Base-by-base conservation (phyloP, 2,329 filamentous ascomycete genomes). In the Ustulina deusta region DNA sequence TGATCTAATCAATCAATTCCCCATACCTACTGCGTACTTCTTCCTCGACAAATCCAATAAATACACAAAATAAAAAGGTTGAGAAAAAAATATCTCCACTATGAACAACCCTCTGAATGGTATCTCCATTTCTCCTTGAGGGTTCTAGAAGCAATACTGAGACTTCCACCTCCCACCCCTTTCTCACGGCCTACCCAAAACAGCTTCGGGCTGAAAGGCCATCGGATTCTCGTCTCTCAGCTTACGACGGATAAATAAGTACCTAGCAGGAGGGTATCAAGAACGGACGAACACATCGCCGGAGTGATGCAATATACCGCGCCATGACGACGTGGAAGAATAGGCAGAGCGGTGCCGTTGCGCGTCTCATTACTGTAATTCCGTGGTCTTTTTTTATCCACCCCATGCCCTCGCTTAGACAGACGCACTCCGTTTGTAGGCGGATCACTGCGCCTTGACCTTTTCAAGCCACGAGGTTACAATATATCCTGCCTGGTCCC, bases 71-170 rank as follows among this genome's bases (percentile, higher is more conserved):
- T n/a, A n/a, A n/a, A n/a, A 49, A 7, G 6, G 17, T 3, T 6
- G 40, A 44, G 15, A 13, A 44, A n/a, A n/a, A 25, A 46, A 22
- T 25, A 34, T 13, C 29, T 48, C 62, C 57, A 17, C 55, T 34
- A 22, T 58, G 25, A 42, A 52, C 22, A 52, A 54, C 48, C 44
- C 32, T 55, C 46, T 25, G 32, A 40, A 32, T 51, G 48, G 55
- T 29, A 52, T 46, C n/a, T 57, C 10, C 15, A 13, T 25, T 10
- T 38, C 54, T 51, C 42, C 17, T 22, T 7, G 27, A 13, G n/a
- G 51, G 49, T 68, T 68, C 66, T 65, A 65, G 62, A 68, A 61
- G 57, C 46, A 25, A 52, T 57, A 25, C 27, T 15, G 10, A 59
- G n/a, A 48, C 57, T 9, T 11, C 38, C 42, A 17, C 51, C 25